Conservation (phyloP, 768 basidiomycete genomes). For the Solioccasus polychromus region DNA sequence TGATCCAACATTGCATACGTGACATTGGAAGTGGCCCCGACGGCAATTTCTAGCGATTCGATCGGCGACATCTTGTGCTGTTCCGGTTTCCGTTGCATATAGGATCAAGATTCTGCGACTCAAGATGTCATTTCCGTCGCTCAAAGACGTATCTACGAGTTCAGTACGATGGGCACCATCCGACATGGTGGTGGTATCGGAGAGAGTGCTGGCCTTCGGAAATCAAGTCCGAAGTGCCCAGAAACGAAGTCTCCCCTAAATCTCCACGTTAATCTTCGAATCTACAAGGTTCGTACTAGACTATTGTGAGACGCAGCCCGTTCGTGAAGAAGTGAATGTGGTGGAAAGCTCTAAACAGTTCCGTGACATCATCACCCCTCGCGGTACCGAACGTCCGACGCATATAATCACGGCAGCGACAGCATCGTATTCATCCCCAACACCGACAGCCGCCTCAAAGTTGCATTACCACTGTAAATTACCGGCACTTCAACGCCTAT, state of each 20-base stretch:
- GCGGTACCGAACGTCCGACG: too few species aligned
- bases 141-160: not conserved
- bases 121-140: too few species aligned
- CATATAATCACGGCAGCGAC: not conserved
- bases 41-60: constrained; percentile 70
- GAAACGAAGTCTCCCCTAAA: too few species aligned
- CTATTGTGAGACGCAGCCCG: too few species aligned
- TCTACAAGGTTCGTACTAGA: too few species aligned
- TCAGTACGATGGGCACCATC: not conserved
- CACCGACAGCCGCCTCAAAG: not conserved
- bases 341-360: too few species aligned
- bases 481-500: constrained; percentile 23
- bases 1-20: constrained; percentile 29
- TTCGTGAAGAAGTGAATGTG: too few species aligned
- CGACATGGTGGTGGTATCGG: constrained; percentile 10
- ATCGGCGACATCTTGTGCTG: constrained; percentile 78
- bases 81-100: constrained; percentile 90
- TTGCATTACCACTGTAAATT: not conserved
- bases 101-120: constrained; percentile 61
- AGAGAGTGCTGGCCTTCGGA: too few species aligned
- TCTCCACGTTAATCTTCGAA: too few species aligned
- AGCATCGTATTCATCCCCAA: not conserved
- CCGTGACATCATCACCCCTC: too few species aligned
- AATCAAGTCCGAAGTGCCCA: too few species aligned
- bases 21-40: constrained; percentile 52